Conservation (phyloP, 2,329 filamentous ascomycete genomes). For the Botrytis porri region DNA sequence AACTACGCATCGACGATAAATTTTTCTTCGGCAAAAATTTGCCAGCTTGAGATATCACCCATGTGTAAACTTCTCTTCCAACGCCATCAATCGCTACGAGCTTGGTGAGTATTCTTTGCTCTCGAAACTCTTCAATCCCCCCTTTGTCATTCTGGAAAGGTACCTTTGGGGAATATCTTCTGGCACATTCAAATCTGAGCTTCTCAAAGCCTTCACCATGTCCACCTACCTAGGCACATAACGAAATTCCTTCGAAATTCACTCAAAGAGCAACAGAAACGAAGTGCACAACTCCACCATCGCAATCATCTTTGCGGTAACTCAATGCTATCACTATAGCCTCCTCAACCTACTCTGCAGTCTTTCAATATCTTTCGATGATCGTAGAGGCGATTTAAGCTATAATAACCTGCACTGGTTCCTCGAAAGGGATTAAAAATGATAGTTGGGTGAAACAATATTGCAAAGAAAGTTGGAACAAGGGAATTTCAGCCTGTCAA, state of each 20-base stretch:
- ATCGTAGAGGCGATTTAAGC: fast-evolving
- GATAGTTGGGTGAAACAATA: too few species aligned
- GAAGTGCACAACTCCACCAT: background rate
- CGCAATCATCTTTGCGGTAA: background rate
- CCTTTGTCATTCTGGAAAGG: background rate
- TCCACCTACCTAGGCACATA: too few species aligned
- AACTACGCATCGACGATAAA: background rate
- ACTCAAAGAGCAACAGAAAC: background rate
- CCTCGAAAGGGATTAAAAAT: too few species aligned
- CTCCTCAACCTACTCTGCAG: too few species aligned
- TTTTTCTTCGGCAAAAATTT: too few species aligned
- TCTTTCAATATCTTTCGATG: background rate
- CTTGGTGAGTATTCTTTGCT: background rate
- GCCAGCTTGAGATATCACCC: background rate
- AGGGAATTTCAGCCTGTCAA: background rate
- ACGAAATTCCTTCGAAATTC: background rate
- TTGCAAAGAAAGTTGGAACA: too few species aligned
- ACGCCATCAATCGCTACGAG: background rate
- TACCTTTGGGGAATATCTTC: background rate
- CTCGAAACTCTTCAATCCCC: background rate
- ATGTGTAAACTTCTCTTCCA: background rate
- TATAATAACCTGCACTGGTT: background rate
- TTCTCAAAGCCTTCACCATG: background rate
- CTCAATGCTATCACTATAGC: too few species aligned
- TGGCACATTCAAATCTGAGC: background rate